phyloP scores from a whole-genome alignment of 1,284 basidiomycete genomes.

The Cutaneotrichosporon cyanovorans region DNA sequence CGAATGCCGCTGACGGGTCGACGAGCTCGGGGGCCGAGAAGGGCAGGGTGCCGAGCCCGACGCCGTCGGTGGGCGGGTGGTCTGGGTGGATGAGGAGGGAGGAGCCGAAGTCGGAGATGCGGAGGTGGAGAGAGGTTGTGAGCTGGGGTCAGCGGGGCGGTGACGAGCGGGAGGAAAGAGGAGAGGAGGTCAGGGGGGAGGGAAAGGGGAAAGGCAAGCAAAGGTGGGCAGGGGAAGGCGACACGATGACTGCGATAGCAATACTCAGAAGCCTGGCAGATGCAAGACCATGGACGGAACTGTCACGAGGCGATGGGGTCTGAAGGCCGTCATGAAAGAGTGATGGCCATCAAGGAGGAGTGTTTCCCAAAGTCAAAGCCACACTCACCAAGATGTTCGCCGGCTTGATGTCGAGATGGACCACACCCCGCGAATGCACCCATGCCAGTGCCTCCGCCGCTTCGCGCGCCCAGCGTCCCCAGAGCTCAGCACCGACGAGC shows the following conservation, averaged over 20 bases:
- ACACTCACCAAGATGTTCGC: slow-evolving; percentile 38
- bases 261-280: too few species aligned
- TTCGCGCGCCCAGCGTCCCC: slow-evolving; percentile 45
- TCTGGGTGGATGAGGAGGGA: slow-evolving; percentile 45
- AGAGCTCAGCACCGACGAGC: slow-evolving; percentile 34
- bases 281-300: too few species aligned
- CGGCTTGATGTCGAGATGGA: slow-evolving; percentile 50
- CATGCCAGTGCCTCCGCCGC: slow-evolving; percentile 43
- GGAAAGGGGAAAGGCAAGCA: too few species aligned
- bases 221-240: slow-evolving; percentile 37
- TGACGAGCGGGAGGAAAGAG: too few species aligned
- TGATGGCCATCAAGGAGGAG: not conserved
- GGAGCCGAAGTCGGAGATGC: slow-evolving; percentile 49
- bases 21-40: slow-evolving; percentile 51
- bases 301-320: too few species aligned
- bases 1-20: slow-evolving; percentile 42
- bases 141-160: slow-evolving; percentile 30
- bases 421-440: slow-evolving; percentile 46
- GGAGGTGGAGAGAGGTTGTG: slow-evolving; percentile 40
- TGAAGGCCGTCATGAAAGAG: too few species aligned
- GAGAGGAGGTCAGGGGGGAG: too few species aligned
- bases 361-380: slow-evolving; percentile 3
- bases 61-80: slow-evolving; percentile 44
- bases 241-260: too few species aligned
- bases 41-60: slow-evolving; percentile 49